A percentile compares a stretch with the other conserved stretches of the same genome.
Evolutionary conservation across 2,329 filamentous ascomycete species (phyloP).

Genomic region (Scedosporium aurantiacum): DNA sequence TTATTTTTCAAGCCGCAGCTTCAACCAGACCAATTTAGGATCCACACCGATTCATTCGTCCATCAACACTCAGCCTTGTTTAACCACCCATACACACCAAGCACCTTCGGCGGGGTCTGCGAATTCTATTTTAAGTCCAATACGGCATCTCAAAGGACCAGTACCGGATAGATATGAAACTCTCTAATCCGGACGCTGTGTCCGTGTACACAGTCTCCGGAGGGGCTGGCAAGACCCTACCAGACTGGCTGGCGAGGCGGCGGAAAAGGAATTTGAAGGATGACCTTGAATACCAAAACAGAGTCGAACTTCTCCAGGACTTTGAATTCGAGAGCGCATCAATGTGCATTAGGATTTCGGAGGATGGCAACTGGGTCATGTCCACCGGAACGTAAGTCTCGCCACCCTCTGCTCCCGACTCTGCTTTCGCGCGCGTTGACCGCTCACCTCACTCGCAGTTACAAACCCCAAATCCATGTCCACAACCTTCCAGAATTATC

Average conservation of each 20-base stretch:
- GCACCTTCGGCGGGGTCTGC: neutral
- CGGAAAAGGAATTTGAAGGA: constrained; percentile 87
- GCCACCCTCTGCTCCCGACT: neutral
- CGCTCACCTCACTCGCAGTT: neutral
- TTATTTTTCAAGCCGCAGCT: neutral
- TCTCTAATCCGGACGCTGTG: constrained; percentile 70
- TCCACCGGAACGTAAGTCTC: constrained; percentile 64
- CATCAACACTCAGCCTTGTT: neutral
- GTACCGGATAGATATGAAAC: constrained; percentile 49
- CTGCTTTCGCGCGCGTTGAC: neutral
- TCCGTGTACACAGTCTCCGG: constrained; percentile 94
- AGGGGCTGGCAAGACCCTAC: constrained; percentile 73
- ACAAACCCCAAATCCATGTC: constrained; percentile 65
- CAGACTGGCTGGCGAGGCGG: constrained; percentile 88
- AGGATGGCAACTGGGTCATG: constrained; percentile 97
- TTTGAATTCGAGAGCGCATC: constrained; percentile 97
- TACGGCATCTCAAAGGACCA: neutral
- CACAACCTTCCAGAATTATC: constrained; percentile 89
- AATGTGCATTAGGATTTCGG: constrained; percentile 76
- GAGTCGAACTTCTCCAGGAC: constrained; percentile 89
- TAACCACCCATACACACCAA: neutral
- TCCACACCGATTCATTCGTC: neutral
- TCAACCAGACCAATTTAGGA: neutral
- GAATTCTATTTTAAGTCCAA: neutral
- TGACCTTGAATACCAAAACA: constrained; percentile 84